These are phyloP conservation scores for Tuber brumale DNA, from an alignment of 495 filamentous ascomycete genomes.

Conservation along the genomic window DNA sequence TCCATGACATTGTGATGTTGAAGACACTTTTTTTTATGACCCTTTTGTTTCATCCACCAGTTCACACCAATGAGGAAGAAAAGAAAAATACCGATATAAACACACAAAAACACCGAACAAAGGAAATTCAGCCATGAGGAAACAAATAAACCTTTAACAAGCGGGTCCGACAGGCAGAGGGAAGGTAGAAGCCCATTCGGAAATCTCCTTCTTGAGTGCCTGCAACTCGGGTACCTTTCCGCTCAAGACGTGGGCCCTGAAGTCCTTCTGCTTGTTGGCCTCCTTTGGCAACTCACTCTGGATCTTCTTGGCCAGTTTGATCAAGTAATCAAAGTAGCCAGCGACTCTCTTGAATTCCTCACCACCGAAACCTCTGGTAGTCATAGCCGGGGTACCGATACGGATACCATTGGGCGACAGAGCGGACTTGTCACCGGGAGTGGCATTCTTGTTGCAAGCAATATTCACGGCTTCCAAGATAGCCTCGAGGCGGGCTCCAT, in stretches of 20 bases:
- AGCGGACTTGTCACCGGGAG: constrained; percentile 95
- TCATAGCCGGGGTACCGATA: constrained; percentile 96
- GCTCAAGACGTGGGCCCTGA: constrained; percentile 80
- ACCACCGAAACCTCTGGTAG: constrained; percentile 85
- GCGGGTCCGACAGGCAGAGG: constrained; percentile 67
- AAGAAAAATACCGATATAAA: constrained; percentile 16
- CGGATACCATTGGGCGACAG: constrained; percentile 91
- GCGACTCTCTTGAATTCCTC: constrained; percentile 89
- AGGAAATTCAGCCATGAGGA: constrained; percentile 24
- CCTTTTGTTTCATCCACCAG: constrained; percentile 23
- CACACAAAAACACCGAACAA: constrained; percentile 5
- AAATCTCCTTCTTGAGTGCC: constrained; percentile 79
- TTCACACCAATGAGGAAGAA: constrained; percentile 9
- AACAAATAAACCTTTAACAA: constrained; percentile 13
- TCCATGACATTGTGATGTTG: not conserved
- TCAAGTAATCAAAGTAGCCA: constrained; percentile 74
- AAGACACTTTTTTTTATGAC: constrained; percentile 35
- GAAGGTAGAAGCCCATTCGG: constrained; percentile 81
- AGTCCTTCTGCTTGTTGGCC: constrained; percentile 98
- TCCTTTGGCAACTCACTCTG: constrained; percentile 84
- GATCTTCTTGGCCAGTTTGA: constrained; percentile 75
- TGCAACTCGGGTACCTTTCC: constrained; percentile 73
- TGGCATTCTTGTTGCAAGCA: constrained; percentile 98
- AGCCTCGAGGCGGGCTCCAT: constrained; percentile 93
- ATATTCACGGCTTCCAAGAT: constrained; percentile 97